Evolutionary conservation across 306 rosid species (phyloP).

Genomic region (Lathyrus oleraceus): DNA sequence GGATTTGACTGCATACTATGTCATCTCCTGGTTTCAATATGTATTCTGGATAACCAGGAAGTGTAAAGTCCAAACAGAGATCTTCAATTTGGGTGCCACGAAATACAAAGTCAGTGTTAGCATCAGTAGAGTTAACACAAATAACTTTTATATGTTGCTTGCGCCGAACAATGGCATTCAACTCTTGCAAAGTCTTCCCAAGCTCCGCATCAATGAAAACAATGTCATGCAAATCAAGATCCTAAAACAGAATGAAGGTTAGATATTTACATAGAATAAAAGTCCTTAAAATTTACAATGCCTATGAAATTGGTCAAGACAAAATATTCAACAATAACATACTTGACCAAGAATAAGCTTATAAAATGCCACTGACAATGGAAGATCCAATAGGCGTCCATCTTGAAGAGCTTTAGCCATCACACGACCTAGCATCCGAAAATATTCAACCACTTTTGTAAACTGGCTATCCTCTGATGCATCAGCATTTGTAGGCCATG

Average conservation of each 20-base stretch:
- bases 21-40: slow-evolving; percentile 82
- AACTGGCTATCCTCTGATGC: slow-evolving; percentile 74
- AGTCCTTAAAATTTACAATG: not conserved
- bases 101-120: slow-evolving; percentile 44
- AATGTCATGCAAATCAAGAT: slow-evolving; percentile 94
- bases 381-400: slow-evolving; percentile 91
- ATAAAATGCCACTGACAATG: slow-evolving; percentile 82
- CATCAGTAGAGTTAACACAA: slow-evolving; percentile 41
- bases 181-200: slow-evolving; percentile 89
- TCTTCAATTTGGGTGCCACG: slow-evolving; percentile 83
- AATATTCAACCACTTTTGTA: slow-evolving; percentile 76
- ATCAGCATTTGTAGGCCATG: slow-evolving; percentile 79
- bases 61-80: slow-evolving; percentile 81
- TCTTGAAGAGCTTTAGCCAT: slow-evolving; percentile 98
- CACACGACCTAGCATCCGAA: slow-evolving; percentile 85
- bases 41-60: slow-evolving; percentile 93
- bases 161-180: slow-evolving; percentile 74
- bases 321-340: slow-evolving; percentile 38
- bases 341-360: slow-evolving; percentile 93
- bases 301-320: slow-evolving; percentile 10
- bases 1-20: slow-evolving; percentile 48
- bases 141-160: slow-evolving; percentile 58
- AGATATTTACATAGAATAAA: slow-evolving; percentile 7
- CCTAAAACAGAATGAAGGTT: slow-evolving; percentile 47
- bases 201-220: slow-evolving; percentile 82